Evolutionary conservation across 2,329 filamentous ascomycete species (phyloP).

Genomic region (Conoideocrella luteorostrata): DNA sequence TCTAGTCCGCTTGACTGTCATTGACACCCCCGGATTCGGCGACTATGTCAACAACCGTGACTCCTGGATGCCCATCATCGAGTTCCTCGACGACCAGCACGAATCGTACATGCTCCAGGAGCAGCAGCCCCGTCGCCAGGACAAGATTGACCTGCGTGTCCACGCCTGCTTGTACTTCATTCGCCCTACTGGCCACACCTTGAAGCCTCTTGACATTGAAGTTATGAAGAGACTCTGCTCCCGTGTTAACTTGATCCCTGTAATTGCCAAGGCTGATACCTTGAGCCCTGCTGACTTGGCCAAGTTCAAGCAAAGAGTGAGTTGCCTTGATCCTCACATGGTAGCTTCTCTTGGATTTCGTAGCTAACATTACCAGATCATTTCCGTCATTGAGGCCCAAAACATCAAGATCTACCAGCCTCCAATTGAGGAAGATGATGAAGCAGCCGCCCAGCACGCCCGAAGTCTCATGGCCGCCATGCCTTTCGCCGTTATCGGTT

Average conservation of each 20-base stretch:
- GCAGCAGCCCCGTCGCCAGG: conserved; percentile 93
- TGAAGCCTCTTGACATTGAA: conserved; percentile 98
- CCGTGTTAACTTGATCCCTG: conserved; percentile 95
- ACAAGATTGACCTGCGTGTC: conserved; percentile 99
- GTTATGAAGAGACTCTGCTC: conserved; percentile 99
- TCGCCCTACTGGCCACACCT: conserved; percentile 92
- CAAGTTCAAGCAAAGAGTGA: conserved; percentile 91
- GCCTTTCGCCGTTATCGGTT: conserved; percentile 98
- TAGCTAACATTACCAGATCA: conserved; percentile 54
- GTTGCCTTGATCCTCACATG: conserved; percentile 23
- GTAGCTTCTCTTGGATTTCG: conserved; percentile 17
- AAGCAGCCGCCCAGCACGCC: conserved; percentile 90
- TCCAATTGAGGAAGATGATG: conserved; percentile 95
- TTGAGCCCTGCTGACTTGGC: conserved; percentile 86
- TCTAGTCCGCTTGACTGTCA: conserved; percentile 92
- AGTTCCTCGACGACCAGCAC: conserved; percentile 99
- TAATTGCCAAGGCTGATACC: conserved; percentile 97
- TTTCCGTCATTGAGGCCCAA: conserved; percentile 92
- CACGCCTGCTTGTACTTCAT: conserved; percentile 99
- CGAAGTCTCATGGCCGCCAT: conserved; percentile 92
- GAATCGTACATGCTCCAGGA: conserved; percentile 99
- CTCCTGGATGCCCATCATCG: conserved; percentile 99
- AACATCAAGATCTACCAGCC: conserved; percentile 99
- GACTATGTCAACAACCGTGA: conserved; percentile 99
- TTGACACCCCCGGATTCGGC: conserved; percentile 97